Base-by-base conservation (phyloP, 331 rosid species). In the Malus hybrid region DNA sequence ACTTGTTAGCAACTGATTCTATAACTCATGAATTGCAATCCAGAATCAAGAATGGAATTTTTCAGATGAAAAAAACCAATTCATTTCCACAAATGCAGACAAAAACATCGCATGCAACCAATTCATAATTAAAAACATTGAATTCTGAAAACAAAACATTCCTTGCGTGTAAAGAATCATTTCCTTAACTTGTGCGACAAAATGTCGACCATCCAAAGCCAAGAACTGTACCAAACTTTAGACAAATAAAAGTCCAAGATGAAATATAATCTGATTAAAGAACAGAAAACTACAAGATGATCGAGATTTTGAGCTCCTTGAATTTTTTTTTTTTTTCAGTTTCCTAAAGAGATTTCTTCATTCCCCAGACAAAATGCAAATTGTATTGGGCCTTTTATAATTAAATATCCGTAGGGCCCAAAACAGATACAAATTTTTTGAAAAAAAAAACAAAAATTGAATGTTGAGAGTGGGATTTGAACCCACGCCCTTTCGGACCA, bases 401-500 rank as follows among this genome's bases (percentile, higher is more conserved):
- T 52, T 52, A 52, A 52, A 52, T 39, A 52, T 16, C 20, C n/a
- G 56, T 2, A 16, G n/a, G 56, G 56, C 56, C 56, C 56, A 15
- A 15, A 50, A 50, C 56, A 16, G 56, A 15, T 2, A 50, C 56
- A 50, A 50, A 15, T 16, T 16, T 15, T 15, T 50, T 15, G 7
- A 5, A 15, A 6, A 6, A 16, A 15, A 15, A 15, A 12, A 2
- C 0, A 18, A 16, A 36, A 36, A 8, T 36, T 9, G 44, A 52
- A 39, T 1, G 83, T 82, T 79, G 90, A 88, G 78, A 80, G 85
- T 70, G 83, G 75, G 77, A 74, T 71, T 82, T 83, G 80, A 81
- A 74, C 82, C 71, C 69, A 81, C 86, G 83, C 93, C 89, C 93
- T 87, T 92, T 90, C 91, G 92, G 96, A 90, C 99, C 91, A 95